Evolutionary conservation across 2,329 filamentous ascomycete species (phyloP), one percentile per base, ranked within the genome.

Genomic region (Claviceps africana): DNA sequence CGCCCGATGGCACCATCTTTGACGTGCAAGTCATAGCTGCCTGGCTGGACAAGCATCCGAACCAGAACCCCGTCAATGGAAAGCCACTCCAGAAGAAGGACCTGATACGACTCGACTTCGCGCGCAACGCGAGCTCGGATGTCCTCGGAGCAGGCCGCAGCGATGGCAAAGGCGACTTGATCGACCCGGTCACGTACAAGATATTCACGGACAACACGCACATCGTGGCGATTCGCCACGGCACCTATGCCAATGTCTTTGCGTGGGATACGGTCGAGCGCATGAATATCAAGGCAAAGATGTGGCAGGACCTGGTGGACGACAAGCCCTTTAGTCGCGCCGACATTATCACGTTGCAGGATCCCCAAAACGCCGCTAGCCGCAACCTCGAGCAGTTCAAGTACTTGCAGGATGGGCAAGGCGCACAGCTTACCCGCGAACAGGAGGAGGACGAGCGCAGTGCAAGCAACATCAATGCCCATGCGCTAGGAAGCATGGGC

Each of bases 131-230:
- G 51, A 85, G 90, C 55, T 69, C 72, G 44, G 72, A 77, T 58
- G 70, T 71, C 2, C 69, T 73, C 42, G 70, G 74, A 43, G 70
- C 70, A 9, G 72, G 70, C 2, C 57, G 69, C 13, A 71, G 70
- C 56, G 77, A 81, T 56, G 76, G 73, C 17, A 74, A 77, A 55
- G 86, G 81, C 51, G 93, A 97, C 61, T 86, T 93, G 62, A 88
- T 97, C 56, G 93, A 98, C 62, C 94, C 93, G 0, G 91, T 98
- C 47, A 96, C 90, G 0, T 97, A 87, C 75, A 98, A 98, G 68
- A 86, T 95, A 43, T 88, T 98, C 62, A 98, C 93, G 47, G 89
- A 98, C 66, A 97, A 97, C 68, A 97, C 93, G 4, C 93, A 97
- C 67, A 88, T 98, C 54, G 88, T 97, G 46, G 91, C 90, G 17